These are phyloP conservation scores for Entamoeba nuttalli DNA, from an alignment of 208 protist genomes.

Conservation along the genomic window DNA sequence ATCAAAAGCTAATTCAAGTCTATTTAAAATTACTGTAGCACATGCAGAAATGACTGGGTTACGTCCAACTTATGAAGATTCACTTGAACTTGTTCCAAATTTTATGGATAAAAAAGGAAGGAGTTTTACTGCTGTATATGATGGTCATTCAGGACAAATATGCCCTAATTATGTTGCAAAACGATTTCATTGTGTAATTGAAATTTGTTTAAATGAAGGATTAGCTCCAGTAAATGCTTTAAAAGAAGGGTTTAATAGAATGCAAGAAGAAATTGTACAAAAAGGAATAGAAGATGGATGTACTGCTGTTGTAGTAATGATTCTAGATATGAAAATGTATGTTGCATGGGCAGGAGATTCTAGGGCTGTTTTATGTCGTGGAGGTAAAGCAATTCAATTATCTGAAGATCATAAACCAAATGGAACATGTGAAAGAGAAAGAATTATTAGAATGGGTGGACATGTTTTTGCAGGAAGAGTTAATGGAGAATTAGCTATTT, in stretches of 20 bases:
- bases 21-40: background rate
- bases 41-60: background rate
- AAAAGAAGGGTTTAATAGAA: background rate
- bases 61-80: background rate
- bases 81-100: background rate
- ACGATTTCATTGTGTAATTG: background rate
- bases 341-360: conserved; percentile 40
- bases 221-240: background rate
- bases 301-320: background rate
- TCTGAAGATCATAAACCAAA: conserved; percentile 44
- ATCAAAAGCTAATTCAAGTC: background rate
- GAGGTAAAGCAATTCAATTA: conserved; percentile 13
- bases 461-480: conserved; percentile 36
- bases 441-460: conserved; percentile 43
- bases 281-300: background rate
- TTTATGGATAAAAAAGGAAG: background rate
- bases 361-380: conserved; percentile 30
- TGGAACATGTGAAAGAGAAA: conserved; percentile 30
- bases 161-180: background rate
- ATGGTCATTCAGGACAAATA: conserved; percentile 6
- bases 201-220: background rate
- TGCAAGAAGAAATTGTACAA: background rate
- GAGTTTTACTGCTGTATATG: conserved; percentile 13
- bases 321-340: background rate
- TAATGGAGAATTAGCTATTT: conserved; percentile 42